Evolutionary conservation across 371 early-diverging fungal genomes (phyloP).

Genomic region (Mortierella sp.): DNA sequence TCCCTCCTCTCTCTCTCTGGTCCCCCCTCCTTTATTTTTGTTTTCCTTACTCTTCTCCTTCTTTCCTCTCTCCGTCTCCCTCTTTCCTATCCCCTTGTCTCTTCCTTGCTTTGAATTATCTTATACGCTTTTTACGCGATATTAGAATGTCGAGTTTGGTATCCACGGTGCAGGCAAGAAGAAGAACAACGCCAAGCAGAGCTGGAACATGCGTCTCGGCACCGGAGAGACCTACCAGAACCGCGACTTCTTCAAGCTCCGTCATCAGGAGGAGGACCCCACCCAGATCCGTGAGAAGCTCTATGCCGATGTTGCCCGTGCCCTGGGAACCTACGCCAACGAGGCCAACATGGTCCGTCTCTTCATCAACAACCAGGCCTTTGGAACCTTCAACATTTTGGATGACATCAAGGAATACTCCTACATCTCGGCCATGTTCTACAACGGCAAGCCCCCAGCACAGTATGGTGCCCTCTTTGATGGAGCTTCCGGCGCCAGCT

Average conservation of each 20-base stretch:
- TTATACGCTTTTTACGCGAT: background rate
- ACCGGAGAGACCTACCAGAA: conserved; percentile 53
- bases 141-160: conserved; percentile 58
- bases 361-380: conserved; percentile 64
- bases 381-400: conserved; percentile 69
- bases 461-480: conserved; percentile 65
- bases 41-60: background rate
- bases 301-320: conserved; percentile 64
- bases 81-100: background rate
- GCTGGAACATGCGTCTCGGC: conserved; percentile 64
- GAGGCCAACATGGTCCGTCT: conserved; percentile 67
- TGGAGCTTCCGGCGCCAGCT: conserved; percentile 67
- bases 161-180: conserved; percentile 69
- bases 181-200: conserved; percentile 71
- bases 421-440: conserved; percentile 62
- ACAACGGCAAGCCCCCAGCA: conserved; percentile 60
- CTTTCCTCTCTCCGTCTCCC: conserved; percentile 2
- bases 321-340: conserved; percentile 64
- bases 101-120: background rate
- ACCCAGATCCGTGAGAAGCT: conserved; percentile 73
- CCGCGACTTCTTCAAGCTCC: conserved; percentile 68
- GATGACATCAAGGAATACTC: conserved; percentile 67
- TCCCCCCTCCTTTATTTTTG: too few relatives aligned
- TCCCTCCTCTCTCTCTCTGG: background rate
- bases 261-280: conserved; percentile 71